phyloP scores from a whole-genome alignment of 495 filamentous ascomycete species.

The Annulohypoxylon nitens region DNA sequence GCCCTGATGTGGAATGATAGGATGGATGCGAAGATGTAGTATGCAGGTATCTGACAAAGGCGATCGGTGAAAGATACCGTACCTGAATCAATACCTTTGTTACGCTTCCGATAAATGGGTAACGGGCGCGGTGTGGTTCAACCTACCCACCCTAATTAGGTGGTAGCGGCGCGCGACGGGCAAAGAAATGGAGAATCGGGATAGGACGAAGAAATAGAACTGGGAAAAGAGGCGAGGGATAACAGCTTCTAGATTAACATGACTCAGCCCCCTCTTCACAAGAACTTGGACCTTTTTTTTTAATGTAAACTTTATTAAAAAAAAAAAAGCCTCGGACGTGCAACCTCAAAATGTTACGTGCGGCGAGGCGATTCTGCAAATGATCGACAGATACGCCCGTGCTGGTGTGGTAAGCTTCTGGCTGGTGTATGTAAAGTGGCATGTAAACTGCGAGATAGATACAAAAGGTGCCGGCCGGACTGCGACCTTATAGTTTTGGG shows the following conservation, averaged over 20 bases:
- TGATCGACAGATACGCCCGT: background rate
- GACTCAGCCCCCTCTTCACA: background rate
- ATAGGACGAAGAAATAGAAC: background rate
- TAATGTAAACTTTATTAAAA: background rate
- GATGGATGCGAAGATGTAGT: background rate
- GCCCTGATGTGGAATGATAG: too few relatives aligned
- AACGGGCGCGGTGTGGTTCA: background rate
- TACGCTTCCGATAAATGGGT: background rate
- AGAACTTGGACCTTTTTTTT: background rate
- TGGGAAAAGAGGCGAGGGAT: background rate
- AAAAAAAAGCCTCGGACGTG: background rate
- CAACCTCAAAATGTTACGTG: background rate
- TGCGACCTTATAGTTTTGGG: constrained; percentile 8
- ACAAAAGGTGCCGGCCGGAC: background rate
- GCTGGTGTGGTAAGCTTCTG: background rate
- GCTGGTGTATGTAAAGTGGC: background rate
- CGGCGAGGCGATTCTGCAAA: background rate
- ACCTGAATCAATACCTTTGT: background rate
- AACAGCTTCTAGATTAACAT: background rate
- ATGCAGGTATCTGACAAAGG: background rate
- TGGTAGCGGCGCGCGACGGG: constrained; percentile 1
- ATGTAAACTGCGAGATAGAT: background rate
- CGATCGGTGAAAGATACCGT: background rate
- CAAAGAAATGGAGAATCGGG: constrained; percentile 4
- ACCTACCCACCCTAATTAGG: background rate